Evolutionary conservation across 2,329 filamentous ascomycete genomes (phyloP).

Genomic region (Fusarium transvaalense): DNA sequence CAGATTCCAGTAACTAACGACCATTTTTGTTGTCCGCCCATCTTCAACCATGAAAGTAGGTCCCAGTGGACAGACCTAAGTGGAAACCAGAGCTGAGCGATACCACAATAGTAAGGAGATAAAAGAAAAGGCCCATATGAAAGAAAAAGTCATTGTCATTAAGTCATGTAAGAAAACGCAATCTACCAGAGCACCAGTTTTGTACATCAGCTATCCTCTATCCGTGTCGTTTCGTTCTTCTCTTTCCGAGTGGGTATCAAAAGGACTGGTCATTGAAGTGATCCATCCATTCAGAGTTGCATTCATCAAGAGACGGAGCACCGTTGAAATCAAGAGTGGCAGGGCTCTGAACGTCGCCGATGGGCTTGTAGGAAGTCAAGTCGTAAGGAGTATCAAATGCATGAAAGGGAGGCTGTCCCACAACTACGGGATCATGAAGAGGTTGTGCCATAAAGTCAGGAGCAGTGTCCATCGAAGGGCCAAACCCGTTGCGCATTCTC

Average conservation of each 20-base stretch:
- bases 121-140: conserved; percentile 10
- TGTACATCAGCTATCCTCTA: conserved; percentile 46
- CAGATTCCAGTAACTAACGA: not conserved
- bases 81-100: conserved; percentile 17
- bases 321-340: conserved; percentile 42
- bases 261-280: conserved; percentile 50
- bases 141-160: conserved; percentile 45
- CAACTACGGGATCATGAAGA: conserved; percentile 47
- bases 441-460: conserved; percentile 49
- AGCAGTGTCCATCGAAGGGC: conserved; percentile 46
- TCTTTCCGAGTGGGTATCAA: conserved; percentile 49
- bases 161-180: conserved; percentile 48
- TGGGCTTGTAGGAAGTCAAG: conserved; percentile 53
- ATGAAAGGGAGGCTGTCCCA: conserved; percentile 55
- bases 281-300: conserved; percentile 50
- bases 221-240: conserved; percentile 29
- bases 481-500: conserved; percentile 47
- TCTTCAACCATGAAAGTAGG: not conserved
- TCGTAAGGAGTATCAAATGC: conserved; percentile 59
- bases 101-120: conserved; percentile 13
- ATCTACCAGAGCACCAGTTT: conserved; percentile 46
- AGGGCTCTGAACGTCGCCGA: conserved; percentile 48
- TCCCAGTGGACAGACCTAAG: conserved; percentile 1
- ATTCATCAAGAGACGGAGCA: conserved; percentile 47
- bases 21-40: conserved; percentile 5